Percentiles rank a stretch among this genome's conserved stretches.
Evolutionary conservation across 1,139 yeast genomes (phyloP).

Genomic region (Candida neerlandica): DNA sequence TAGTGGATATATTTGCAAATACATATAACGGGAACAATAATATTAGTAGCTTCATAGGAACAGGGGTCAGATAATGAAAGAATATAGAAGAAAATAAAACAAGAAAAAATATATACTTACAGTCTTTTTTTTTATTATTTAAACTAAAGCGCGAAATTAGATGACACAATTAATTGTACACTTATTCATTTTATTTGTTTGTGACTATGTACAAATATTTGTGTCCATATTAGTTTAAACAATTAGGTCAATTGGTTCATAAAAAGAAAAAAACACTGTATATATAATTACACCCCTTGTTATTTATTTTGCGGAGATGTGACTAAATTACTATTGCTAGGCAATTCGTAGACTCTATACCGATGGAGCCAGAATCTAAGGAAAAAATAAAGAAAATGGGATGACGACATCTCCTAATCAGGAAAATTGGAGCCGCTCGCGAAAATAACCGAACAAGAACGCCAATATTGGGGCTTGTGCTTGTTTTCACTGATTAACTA

Average conservation of each 20-base stretch:
- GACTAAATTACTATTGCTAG: not conserved
- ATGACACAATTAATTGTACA: no score
- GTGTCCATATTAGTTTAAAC: no score
- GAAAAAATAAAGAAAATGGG: not conserved
- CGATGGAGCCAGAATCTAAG: not conserved
- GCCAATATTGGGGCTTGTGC: not conserved
- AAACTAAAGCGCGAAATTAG: no score
- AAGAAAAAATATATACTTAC: not conserved
- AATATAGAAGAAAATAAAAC: not conserved
- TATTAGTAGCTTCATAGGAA: conserved; percentile 2
- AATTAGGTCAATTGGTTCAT: no score
- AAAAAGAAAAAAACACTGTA: no score
- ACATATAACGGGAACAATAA: conserved; percentile 5
- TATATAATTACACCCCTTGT: not conserved
- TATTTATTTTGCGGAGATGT: conserved; percentile 1
- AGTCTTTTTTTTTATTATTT: no score
- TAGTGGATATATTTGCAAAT: conserved; percentile 1
- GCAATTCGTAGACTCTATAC: not conserved
- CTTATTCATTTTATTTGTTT: no score
- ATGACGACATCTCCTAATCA: not conserved
- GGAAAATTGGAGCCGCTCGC: not conserved
- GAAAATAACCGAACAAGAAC: not conserved
- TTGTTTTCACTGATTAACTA: no score
- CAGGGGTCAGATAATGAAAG: not conserved
- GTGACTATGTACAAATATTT: no score